Evolutionary conservation across 208 protist species (phyloP), one percentile per base, ranked within the genome.

Genomic region (Trypanosoma conorhini): DNA sequence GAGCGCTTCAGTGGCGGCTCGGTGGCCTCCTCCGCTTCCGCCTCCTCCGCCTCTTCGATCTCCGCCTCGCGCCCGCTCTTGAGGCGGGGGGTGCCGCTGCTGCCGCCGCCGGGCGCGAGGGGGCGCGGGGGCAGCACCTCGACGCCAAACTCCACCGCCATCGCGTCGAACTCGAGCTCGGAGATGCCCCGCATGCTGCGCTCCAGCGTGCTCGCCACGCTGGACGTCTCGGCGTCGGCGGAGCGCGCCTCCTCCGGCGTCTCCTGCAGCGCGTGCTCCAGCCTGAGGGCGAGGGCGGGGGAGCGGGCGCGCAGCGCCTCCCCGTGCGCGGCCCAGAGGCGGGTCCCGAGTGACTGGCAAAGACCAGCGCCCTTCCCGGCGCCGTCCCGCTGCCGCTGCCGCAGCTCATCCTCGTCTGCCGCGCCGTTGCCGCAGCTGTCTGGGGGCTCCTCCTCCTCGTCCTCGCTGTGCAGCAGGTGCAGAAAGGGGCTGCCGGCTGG

Each of bases 171-270:
- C 55, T 83, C 75, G 8, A 57, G 42, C 40, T 80, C 79, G 19
- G 50, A 33, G 26, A 65, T 58, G 44, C 59, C 58, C 58, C 38
- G 70, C 12, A 72, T n/a, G 42, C 79, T 70, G 7, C 81, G 82
- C 22, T 89, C 88, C 24, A 86, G 59, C 19, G 85, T 89, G 74
- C 88, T 94, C 35, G 84, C 79, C 0, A 89, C 61, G 62, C 88
- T 94, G 31, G 82, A 91, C 3, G 79, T 83, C 70, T 92, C 83
- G 15, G 71, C 74, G 54, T 93, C 87, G 10, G 62, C 62, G 48
- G 79, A 81, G 35, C 78, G 73, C 19, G 88, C 88, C 78, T 95
- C 80, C 72, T 89, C 80, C 5, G 86, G 82, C 9, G 89, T 91
- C 62, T 91, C 81, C 56, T 67, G 59, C 44, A 92, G 75, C 59